A percentile compares a stretch with the other conserved stretches of the same genome.
Evolutionary conservation across 106 monocot genomes (phyloP).

Genomic region (Apostasia ramifera): DNA sequence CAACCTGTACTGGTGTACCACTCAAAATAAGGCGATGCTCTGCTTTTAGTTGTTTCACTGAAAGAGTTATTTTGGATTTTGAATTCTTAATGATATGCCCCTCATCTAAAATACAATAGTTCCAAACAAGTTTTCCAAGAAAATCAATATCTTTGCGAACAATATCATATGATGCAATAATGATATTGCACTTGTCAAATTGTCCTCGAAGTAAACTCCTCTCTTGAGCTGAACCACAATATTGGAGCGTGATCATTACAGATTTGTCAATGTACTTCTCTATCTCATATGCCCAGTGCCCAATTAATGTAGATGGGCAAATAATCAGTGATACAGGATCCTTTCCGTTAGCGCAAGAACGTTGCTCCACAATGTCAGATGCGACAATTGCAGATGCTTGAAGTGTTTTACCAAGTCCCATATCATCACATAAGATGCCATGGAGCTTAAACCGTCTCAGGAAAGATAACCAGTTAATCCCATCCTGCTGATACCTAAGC

Average conservation of each 20-base stretch:
- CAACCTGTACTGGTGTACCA: conserved; percentile 96
- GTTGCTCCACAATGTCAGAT: conserved; percentile 67
- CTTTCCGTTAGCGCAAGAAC: conserved; percentile 24
- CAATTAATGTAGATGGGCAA: conserved; percentile 92
- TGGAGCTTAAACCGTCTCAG: conserved; percentile 93
- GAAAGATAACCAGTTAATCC: conserved; percentile 97
- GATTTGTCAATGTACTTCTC: conserved; percentile 82
- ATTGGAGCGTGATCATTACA: conserved; percentile 72
- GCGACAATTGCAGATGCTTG: conserved; percentile 98
- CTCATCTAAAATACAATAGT: conserved; percentile 96
- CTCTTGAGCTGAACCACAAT: conserved; percentile 75
- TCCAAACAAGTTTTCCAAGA: conserved; percentile 75
- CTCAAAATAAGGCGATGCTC: conserved; percentile 96
- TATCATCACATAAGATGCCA: conserved; percentile 99
- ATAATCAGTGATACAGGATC: conserved; percentile 63
- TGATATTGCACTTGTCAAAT: conserved; percentile 71
- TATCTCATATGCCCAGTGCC: conserved; percentile 98
- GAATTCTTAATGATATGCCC: conserved; percentile 97
- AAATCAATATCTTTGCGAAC: conserved; percentile 90
- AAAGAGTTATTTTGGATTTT: conserved; percentile 83
- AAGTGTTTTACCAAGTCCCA: conserved; percentile 98
- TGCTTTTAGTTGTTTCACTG: conserved; percentile 87
- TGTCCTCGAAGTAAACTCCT: conserved; percentile 48
- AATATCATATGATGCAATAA: conserved; percentile 96
- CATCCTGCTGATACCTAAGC: conserved; percentile 95